Conservation (phyloP, 805 yeast genomes). For the Dipodascus geniculatus region DNA sequence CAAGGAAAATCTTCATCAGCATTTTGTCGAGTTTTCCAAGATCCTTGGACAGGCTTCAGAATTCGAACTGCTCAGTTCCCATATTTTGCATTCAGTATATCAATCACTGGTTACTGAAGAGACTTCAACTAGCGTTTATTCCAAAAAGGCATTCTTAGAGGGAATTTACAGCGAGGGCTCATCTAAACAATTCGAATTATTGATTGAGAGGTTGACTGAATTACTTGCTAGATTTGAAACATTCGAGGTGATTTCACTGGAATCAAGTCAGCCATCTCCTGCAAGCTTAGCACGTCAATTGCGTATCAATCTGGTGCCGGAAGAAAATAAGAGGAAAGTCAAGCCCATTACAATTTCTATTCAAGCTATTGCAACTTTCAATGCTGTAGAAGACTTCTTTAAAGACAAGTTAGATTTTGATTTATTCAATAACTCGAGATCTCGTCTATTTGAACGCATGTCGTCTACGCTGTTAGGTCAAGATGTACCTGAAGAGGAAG, state of each 20-base stretch:
- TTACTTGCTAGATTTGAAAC: conserved; percentile 63
- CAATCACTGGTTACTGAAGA: conserved; percentile 20
- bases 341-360: conserved; percentile 29
- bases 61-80: conserved; percentile 64
- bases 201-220: conserved; percentile 57
- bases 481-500: conserved; percentile 6
- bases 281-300: conserved; percentile 54
- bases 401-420: conserved; percentile 26
- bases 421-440: conserved; percentile 12
- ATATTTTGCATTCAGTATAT: conserved; percentile 38
- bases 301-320: conserved; percentile 40
- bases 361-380: conserved; percentile 44
- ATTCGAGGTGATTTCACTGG: conserved; percentile 46
- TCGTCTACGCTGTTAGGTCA: conserved; percentile 9
- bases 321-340: conserved; percentile 21
- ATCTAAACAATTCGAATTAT: conserved; percentile 28
- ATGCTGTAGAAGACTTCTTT: conserved; percentile 34
- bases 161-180: conserved; percentile 20
- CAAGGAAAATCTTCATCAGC: not conserved
- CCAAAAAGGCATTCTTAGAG: conserved; percentile 31
- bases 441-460: not conserved
- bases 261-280: conserved; percentile 12
- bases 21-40: not conserved
- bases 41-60: conserved; percentile 39
- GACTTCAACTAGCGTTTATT: conserved; percentile 24